Percentiles rank a stretch among this genome's conserved stretches.
Conservation (phyloP, 2,329 filamentous ascomycete genomes). For the Dactylonectria macrodidyma region DNA sequence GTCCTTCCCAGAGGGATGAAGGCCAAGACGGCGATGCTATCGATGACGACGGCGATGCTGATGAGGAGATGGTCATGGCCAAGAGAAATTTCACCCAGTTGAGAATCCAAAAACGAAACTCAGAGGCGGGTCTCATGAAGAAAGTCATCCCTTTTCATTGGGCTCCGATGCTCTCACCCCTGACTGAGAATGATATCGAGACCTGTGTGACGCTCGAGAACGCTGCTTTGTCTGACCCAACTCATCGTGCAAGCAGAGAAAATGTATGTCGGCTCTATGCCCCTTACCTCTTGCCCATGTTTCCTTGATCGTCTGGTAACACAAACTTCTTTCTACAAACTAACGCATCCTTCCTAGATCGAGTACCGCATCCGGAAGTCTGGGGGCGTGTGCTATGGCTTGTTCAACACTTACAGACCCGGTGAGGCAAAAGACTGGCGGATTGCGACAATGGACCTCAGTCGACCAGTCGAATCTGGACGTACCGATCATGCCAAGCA, state of each 20-base stretch:
- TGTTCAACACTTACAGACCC: slow-evolving; percentile 79
- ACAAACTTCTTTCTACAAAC: slow-evolving; percentile 2
- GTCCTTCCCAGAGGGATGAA: slow-evolving; percentile 26
- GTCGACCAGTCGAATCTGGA: slow-evolving; percentile 70
- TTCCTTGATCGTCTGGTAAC: background rate
- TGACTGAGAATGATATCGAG: slow-evolving; percentile 77
- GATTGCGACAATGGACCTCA: slow-evolving; percentile 65
- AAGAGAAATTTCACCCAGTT: slow-evolving; percentile 59
- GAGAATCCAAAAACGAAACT: slow-evolving; percentile 54
- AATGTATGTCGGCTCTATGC: slow-evolving; percentile 61
- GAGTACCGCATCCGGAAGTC: slow-evolving; percentile 52
- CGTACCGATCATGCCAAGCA: slow-evolving; percentile 53
- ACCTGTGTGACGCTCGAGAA: slow-evolving; percentile 70
- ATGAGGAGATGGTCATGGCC: slow-evolving; percentile 54
- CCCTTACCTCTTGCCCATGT: background rate
- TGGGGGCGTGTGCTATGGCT: slow-evolving; percentile 79
- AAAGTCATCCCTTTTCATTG: slow-evolving; percentile 68
- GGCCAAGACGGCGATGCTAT: slow-evolving; percentile 52
- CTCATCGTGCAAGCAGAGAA: slow-evolving; percentile 66
- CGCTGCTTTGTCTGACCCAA: slow-evolving; percentile 65
- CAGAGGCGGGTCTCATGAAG: slow-evolving; percentile 53
- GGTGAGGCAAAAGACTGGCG: slow-evolving; percentile 62
- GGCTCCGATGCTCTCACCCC: slow-evolving; percentile 76
- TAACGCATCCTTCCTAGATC: slow-evolving; percentile 39
- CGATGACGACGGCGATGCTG: slow-evolving; percentile 57